Base-by-base conservation (phyloP, 345 rosid species). In the Odontarrhena argentea region DNA sequence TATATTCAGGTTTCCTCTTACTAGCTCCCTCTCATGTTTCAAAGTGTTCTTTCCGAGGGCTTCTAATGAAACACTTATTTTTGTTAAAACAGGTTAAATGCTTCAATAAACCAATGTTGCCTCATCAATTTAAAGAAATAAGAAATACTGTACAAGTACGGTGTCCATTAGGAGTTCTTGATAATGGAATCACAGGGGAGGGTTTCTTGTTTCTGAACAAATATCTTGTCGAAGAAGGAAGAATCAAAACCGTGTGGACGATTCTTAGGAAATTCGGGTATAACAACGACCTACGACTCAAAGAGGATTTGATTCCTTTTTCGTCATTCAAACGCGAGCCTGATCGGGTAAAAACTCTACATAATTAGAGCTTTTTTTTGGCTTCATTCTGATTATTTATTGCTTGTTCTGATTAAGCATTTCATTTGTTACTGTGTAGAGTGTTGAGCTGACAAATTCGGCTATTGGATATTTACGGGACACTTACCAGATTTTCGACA, bases 161-260 rank as follows among this genome's bases (percentile, higher is more conserved):
- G 80, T 74, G 81, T 75, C 80, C 76, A 41, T 75, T 75, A 80
- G 98, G 96, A 49, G 91, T 87, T 65, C 76, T 76, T 74, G 86
- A 84, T 41, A 79, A 71, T 37, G 97, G 96, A 42, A 89, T 92
- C 52, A 89, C 96, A 4, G 69, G 83, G 71, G 85, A 88, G 0
- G 98, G 98, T 24, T 92, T 92, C 81, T 90, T 92, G 52, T 87
- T 86, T 79, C 96, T 87, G 56, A 92, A 81, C 80, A 94, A 89
- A 46, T 58, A 81, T 46, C 84, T 85, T 68, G 82, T 92, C 34
- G 91, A 89, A 57, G 78, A 83, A 69, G 89, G 88, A 60, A 87
- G 9, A 30, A 32, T 60, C 43, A 44, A 18, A 40, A 49, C 35
- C 8, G 2, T 70, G 24, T 70, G 74, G 74, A 62, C 62, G 22